Evolutionary conservation across 2,329 filamentous ascomycete species (phyloP), one percentile per base, ranked within the genome.

Genomic region (Claviceps maximensis): DNA sequence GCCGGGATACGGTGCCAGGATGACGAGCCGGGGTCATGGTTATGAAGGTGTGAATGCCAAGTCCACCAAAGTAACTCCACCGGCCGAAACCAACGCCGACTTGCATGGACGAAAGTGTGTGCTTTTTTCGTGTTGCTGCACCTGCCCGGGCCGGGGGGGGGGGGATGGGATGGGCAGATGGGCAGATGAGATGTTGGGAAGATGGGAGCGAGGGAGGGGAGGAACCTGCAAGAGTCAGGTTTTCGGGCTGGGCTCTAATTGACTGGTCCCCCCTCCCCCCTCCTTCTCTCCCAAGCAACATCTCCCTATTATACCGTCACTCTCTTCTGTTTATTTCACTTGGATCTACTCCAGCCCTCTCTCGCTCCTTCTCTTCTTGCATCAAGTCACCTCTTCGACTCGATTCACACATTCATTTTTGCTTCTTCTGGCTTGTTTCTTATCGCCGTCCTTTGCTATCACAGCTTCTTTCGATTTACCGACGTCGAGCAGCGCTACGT

Each of bases 401-500:
- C 29, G 12, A 17, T 52, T 40, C 42, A 58, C 54, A 66, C 64
- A 49, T 65, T 61, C 65, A 61, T 50, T 66, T 59, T 63, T 55
- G 47, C n/a, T n/a, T n/a, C n/a, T 65, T 58, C 63, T 55, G 52
- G 62, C 53, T 52, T 36, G 25, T 52, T 50, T 33, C 9, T n/a
- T 46, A 42, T 42, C 36, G 47, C 52, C 54, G 49, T 52, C 50
- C 54, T 47, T 52, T 49, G 51, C 55, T 53, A 54, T 49, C 52
- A 55, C 45, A 50, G 53, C 52, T 51, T 49, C 50, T 46, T 29
- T 54, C 47, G 31, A 49, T 55, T 49, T 49, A 17, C 33, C 49
- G 54, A 56, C 54, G 54, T 54, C 47, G 45, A 56, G 54, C 52
- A 52, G 54, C 17, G 54, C 54, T 56, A 17, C 54, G 54, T 54